phyloP scores from a whole-genome alignment of 805 yeast genomes.

The Wickerhamiella occidentalis region DNA sequence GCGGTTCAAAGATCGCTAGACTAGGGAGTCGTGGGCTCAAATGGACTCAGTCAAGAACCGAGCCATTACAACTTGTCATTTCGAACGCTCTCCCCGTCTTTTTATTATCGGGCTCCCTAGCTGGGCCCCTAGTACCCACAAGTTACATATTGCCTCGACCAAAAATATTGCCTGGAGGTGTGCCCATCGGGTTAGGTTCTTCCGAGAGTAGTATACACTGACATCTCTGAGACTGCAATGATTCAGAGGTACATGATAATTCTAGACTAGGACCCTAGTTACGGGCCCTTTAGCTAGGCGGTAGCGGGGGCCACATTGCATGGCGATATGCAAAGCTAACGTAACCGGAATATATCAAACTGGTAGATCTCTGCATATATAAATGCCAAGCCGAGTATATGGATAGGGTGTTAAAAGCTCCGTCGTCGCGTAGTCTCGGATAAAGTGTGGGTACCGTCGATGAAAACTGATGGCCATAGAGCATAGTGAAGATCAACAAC shows the following conservation, averaged over 20 bases:
- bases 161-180: not conserved
- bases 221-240: not conserved
- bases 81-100: too few species aligned
- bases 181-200: not conserved
- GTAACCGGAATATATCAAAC: constrained; percentile 7
- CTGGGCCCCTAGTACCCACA: too few species aligned
- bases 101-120: too few species aligned
- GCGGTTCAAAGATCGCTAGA: not conserved
- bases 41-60: not conserved
- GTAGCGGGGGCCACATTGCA: constrained; percentile 7
- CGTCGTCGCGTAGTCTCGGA: constrained; percentile 1
- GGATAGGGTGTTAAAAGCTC: not conserved
- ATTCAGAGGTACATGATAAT: constrained; percentile 1
- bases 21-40: too few species aligned
- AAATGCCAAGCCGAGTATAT: not conserved
- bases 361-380: constrained; percentile 2
- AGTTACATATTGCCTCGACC: not conserved
- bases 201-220: constrained; percentile 1
- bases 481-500: constrained; percentile 2
- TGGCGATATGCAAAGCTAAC: constrained; percentile 4
- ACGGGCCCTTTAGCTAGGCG: constrained; percentile 2
- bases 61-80: too few species aligned
- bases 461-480: constrained; percentile 4
- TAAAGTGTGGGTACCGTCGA: not conserved
- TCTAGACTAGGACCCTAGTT: not conserved